Conservation (phyloP, 192 early-diverging fungal species). For the Coemansia sp. region DNA sequence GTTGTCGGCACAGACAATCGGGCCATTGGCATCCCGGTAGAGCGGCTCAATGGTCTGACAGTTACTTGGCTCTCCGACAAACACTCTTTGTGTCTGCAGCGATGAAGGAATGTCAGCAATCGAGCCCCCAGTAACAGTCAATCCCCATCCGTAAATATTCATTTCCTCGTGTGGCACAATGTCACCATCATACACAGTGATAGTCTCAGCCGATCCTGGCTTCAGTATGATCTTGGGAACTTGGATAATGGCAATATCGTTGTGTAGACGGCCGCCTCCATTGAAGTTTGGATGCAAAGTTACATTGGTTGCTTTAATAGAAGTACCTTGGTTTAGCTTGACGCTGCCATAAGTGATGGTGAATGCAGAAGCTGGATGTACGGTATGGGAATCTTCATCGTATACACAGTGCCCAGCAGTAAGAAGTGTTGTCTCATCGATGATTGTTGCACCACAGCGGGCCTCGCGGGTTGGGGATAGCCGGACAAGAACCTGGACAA, state of each 20-base stretch:
- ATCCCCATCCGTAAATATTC: conserved; percentile 49
- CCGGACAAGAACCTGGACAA: conserved; percentile 22
- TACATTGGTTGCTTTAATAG: conserved; percentile 21
- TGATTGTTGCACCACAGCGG: conserved; percentile 49
- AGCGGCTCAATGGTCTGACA: conserved; percentile 39
- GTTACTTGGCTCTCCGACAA: conserved; percentile 32
- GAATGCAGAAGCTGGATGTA: not conserved
- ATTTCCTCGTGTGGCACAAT: conserved; percentile 29
- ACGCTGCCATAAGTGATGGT: conserved; percentile 37
- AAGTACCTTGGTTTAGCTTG: not conserved
- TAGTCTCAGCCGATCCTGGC: conserved; percentile 17
- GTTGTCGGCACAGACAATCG: conserved; percentile 38
- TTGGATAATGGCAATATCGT: conserved; percentile 51
- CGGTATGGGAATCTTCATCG: not conserved
- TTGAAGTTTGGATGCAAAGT: conserved; percentile 35
- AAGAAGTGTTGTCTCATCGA: conserved; percentile 37
- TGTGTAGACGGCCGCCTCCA: not conserved
- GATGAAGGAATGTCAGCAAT: conserved; percentile 10
- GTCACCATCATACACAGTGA: conserved; percentile 23
- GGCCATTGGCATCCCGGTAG: conserved; percentile 33
- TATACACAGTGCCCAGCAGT: conserved; percentile 48
- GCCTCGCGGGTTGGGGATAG: conserved; percentile 4
- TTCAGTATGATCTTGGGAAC: conserved; percentile 17
- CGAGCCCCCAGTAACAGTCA: conserved; percentile 26
- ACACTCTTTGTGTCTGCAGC: conserved; percentile 35